Evolutionary conservation across 108 stramenopile species (phyloP).

Genomic region (Epithemia pelagica): DNA sequence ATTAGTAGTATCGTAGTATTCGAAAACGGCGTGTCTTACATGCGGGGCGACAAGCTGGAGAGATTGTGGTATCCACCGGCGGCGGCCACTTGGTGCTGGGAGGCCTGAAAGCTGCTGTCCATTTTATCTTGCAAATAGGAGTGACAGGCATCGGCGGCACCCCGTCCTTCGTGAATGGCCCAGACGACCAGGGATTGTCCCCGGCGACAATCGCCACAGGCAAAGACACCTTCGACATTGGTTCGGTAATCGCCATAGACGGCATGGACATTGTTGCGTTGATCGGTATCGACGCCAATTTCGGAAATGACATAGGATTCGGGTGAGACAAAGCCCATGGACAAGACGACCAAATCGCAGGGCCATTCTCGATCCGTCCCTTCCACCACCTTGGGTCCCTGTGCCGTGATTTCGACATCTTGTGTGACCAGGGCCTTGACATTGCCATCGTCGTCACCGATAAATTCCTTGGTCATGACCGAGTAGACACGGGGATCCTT

Average conservation of each 20-base stretch:
- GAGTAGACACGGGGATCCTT: constrained; percentile 94
- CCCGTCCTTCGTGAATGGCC: constrained; percentile 98
- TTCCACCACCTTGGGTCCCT: constrained; percentile 74
- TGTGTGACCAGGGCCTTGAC: constrained; percentile 92
- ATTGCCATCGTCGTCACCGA: constrained; percentile 86
- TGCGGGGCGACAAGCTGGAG: constrained; percentile 68
- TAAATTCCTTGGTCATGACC: constrained; percentile 95
- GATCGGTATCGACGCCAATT: constrained; percentile 80
- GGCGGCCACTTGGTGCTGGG: constrained; percentile 21
- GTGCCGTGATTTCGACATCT: constrained; percentile 83
- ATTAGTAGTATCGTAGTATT: too few relatives aligned
- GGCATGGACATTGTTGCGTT: constrained; percentile 94
- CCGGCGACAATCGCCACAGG: constrained; percentile 96
- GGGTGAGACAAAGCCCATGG: constrained; percentile 97
- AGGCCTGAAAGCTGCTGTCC: constrained; percentile 33
- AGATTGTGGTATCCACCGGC: constrained; percentile 74
- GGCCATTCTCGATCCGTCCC: constrained; percentile 93
- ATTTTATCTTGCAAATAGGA: constrained; percentile 75
- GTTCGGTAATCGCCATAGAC: constrained; percentile 94
- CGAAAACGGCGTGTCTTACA: too few relatives aligned
- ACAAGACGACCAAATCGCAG: constrained; percentile 84
- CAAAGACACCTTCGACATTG: constrained; percentile 92
- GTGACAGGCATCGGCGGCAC: constrained; percentile 83
- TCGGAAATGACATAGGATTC: constrained; percentile 79
- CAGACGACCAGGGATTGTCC: constrained; percentile 96